Evolutionary conservation across 2,329 filamentous ascomycete genomes (phyloP), one percentile per base, ranked within the genome.

Genomic region (Monosporascus sp.): DNA sequence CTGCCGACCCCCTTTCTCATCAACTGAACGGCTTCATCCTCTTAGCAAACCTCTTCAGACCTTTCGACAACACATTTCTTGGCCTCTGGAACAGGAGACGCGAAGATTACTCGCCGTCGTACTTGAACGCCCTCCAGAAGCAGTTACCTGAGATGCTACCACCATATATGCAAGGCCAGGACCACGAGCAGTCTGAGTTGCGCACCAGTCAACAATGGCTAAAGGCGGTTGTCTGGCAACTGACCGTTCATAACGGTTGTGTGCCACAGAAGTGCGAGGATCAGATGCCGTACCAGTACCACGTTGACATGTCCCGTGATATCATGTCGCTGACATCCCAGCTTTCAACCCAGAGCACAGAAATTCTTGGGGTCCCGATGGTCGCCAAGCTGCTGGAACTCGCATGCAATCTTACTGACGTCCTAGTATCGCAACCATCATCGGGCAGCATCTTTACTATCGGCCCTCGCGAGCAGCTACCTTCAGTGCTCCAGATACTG

Each of bases 381-480:
- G 87, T 94, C 55, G 89, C 92, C 65, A 93, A 93, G 66, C 73
- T 96, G 14, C 82, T 94, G 61, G 87, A 92, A 60, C 81, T 92
- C 37, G 84, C 88, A 14, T 87, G 81, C 67, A 84, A 85, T 17
- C 76, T 94, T 56, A 86, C 81, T 7, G 88, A 93, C 58, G 85
- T 89, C 22, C 82, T 96, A 52, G 79, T 85, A 8, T 76, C 85
- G 49, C 82, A 85, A 49, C 81, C 83, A 1, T 72, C 81, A 0
- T 78, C 82, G 3, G 75, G 81, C 2, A 78, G 82, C 40, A 80
- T 82, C 1, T 91, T 89, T 65, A 76, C 79, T 22, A 69, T 81
- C 38, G 84, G 86, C 0, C 88, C 89, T 3, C 84, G 84, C 37
- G 88, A 93, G 63, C 85, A 90, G 64, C 80, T 95, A 5, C 83